Evolutionary conservation across 2,329 filamentous ascomycete species (phyloP).

Genomic region (Alternaria dauci): DNA sequence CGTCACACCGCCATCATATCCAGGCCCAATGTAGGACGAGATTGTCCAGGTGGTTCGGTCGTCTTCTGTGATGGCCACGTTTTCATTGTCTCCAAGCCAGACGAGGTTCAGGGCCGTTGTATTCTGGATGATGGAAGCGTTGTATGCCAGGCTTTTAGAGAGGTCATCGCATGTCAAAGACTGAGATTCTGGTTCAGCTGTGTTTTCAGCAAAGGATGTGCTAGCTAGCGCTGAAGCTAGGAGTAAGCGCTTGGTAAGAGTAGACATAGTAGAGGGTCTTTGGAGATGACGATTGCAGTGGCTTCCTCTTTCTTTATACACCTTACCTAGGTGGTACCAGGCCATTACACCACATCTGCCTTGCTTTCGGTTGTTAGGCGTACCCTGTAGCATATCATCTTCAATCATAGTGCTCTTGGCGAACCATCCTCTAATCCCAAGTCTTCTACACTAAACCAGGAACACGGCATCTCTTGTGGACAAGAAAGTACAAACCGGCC

Average conservation of each 20-base stretch:
- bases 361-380: neutral
- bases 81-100: neutral
- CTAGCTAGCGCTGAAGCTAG: neutral
- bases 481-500: neutral
- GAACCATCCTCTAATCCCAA: neutral
- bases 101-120: neutral
- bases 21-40: conserved; percentile 2
- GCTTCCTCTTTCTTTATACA: neutral
- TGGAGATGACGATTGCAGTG: neutral
- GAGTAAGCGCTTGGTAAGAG: neutral
- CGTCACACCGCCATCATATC: neutral
- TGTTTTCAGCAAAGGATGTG: neutral
- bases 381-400: neutral
- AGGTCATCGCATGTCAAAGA: conserved; percentile 1
- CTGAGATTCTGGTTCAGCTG: neutral
- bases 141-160: neutral
- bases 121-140: neutral
- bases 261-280: neutral
- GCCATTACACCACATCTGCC: neutral
- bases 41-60: neutral
- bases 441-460: neutral
- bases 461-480: neutral
- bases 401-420: neutral
- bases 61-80: neutral
- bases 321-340: neutral